Base-by-base conservation (phyloP, 2,329 filamentous ascomycete genomes). In the Penicillium vulpinum region DNA sequence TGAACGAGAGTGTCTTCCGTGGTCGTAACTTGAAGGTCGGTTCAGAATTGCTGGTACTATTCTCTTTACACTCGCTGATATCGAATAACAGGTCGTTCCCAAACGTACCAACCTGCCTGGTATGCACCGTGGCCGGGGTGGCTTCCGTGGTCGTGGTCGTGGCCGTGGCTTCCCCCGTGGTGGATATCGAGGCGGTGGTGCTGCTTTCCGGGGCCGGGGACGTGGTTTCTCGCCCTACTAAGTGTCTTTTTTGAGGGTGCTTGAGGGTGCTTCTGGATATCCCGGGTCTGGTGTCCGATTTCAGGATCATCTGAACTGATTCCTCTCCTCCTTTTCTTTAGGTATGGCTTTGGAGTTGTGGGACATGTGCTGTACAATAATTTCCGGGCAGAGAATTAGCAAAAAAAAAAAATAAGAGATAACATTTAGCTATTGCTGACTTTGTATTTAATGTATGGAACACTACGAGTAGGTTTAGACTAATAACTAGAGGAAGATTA, bases 101-200 rank as follows among this genome's bases (percentile, higher is more conserved):
- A 99, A 99, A 81, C 89, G 94, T 60, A 99, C 94, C 67, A 99
- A 99, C 73, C 81, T 99, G 51, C 94, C 94, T 1, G 94, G 94
- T 59, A 93, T 99, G 91, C 89, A 85, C 66, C 87, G 93, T 62
- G 91, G 31, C 56, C 74, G 76, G 54, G 84, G 85, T 55, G 80
- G 78, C 11, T 78, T 77, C 64, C 76, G 81, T 15, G 77, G 81
- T 38, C 79, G 83, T 49, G 77, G 83, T 63, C 80, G 83, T 51
- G 75, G 75, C 55, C 70, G 77, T 56, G 86, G 85, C 50, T 89
- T 89, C 69, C 79, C 53, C n/a, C 53, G 47, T 33, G 47, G 83
- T 35, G 79, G 79, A 54, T 65, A 60, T 43, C 64, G 64, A n/a
- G 64, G 83, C 60, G 82, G 83, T 60, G 82, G 64, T 29, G 63